phyloP scores from a whole-genome alignment of 176 grass and related monocot genomes.

The Saccharum officinarum region DNA sequence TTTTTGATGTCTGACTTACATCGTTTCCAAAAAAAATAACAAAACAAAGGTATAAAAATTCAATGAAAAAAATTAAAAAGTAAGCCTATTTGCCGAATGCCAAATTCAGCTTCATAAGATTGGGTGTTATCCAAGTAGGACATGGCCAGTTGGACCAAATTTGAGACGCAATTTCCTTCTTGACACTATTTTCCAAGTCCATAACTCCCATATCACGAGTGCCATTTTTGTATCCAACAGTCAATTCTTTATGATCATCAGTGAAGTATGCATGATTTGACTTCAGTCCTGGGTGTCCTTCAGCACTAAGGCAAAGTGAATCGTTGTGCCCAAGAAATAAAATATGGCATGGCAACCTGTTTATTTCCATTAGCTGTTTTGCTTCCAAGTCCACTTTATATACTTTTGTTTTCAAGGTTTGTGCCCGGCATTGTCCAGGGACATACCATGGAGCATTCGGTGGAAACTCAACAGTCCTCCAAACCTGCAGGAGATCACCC shows the following conservation, averaged over 20 bases:
- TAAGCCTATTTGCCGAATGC: not conserved
- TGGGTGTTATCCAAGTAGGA: slow-evolving; percentile 3
- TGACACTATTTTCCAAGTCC: not conserved
- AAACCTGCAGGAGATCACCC: slow-evolving; percentile 11
- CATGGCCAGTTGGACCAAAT: slow-evolving; percentile 16
- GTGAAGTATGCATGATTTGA: slow-evolving; percentile 20
- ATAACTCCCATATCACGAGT: not conserved
- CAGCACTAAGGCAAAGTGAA: not conserved
- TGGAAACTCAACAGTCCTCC: not conserved
- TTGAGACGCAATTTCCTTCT: not conserved
- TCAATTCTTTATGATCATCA: not conserved
- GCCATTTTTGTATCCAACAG: not conserved
- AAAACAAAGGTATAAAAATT: not conserved
- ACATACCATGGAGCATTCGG: not conserved
- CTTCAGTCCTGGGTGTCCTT: not conserved
- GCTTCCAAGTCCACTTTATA: not conserved
- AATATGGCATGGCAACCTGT: not conserved
- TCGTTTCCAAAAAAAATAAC: not conserved
- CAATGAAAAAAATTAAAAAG: not conserved
- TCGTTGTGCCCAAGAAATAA: slow-evolving; percentile 15
- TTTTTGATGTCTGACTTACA: not conserved
- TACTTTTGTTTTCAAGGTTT: not conserved
- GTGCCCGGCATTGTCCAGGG: not conserved
- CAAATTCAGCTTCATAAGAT: not conserved
- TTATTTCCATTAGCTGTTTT: not conserved